Evolutionary conservation across 106 monocot genomes (phyloP).

Genomic region (Triglochin maritima): DNA sequence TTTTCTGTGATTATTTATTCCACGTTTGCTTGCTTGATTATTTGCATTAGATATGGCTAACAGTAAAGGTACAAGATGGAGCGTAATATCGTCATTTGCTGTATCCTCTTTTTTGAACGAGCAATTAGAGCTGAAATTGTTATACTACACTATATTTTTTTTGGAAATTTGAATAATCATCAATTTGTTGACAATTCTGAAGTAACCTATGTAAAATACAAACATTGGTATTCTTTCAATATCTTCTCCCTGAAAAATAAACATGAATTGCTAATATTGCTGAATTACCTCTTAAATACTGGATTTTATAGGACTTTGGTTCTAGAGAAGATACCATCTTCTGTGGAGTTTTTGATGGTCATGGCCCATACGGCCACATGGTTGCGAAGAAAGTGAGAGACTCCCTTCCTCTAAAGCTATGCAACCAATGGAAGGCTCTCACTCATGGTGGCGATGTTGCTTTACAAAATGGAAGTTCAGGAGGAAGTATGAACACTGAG

Average conservation of each 20-base stretch:
- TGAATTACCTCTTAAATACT: not conserved
- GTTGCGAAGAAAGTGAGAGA: conserved; percentile 81
- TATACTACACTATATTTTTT: not conserved
- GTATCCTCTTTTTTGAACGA: too few species aligned
- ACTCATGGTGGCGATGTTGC: not conserved
- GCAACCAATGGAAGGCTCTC: conserved; percentile 28
- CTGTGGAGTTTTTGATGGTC: conserved; percentile 91
- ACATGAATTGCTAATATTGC: not conserved
- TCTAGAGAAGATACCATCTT: conserved; percentile 46
- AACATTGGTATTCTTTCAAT: not conserved
- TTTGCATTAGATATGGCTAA: too few species aligned
- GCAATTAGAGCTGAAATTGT: not conserved
- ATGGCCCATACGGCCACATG: conserved; percentile 76
- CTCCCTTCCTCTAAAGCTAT: conserved; percentile 63
- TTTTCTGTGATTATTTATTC: too few species aligned
- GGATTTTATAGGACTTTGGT: conserved; percentile 43
- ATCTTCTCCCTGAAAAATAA: not conserved
- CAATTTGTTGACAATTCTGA: not conserved
- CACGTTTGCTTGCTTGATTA: too few species aligned
- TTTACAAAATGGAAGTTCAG: conserved; percentile 21
- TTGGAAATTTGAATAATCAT: not conserved
- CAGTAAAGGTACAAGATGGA: too few species aligned
- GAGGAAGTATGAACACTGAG: conserved; percentile 39
- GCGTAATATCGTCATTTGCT: too few species aligned
- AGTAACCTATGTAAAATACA: not conserved